Evolutionary conservation across 1,139 yeast genomes (phyloP).

Genomic region (Scheffersomyces stambukii): DNA sequence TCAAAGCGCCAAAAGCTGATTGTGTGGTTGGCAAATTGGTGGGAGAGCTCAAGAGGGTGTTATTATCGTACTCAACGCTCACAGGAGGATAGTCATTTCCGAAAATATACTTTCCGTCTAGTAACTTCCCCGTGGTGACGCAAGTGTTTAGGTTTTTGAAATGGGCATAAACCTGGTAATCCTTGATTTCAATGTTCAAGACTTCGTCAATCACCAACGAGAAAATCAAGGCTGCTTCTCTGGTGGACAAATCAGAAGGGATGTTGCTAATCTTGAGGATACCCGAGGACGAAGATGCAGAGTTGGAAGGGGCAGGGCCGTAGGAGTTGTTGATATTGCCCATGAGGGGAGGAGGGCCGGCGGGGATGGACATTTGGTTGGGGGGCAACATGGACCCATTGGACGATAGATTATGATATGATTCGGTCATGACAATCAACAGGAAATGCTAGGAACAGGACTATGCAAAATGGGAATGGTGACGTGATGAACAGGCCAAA

Average conservation of each 20-base stretch:
- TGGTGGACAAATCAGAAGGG: slow-evolving; percentile 66
- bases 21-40: slow-evolving; percentile 13
- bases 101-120: slow-evolving; percentile 63
- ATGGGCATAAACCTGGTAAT: slow-evolving; percentile 52
- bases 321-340: slow-evolving; percentile 1
- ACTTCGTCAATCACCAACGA: slow-evolving; percentile 76
- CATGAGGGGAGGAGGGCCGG: slow-evolving; percentile 1
- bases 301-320: slow-evolving; percentile 1
- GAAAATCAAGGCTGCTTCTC: slow-evolving; percentile 78
- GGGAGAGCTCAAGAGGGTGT: slow-evolving; percentile 17
- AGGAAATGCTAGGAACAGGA: too few species aligned
- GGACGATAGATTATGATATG: too few species aligned
- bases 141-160: slow-evolving; percentile 66
- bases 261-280: slow-evolving; percentile 22
- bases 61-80: slow-evolving; percentile 45
- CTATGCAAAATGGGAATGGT: too few species aligned
- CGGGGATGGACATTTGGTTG: slow-evolving; percentile 2
- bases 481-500: too few species aligned
- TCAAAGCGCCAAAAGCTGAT: slow-evolving; percentile 20
- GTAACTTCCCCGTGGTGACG: slow-evolving; percentile 61
- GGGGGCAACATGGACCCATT: too few species aligned
- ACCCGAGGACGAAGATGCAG: slow-evolving; percentile 8
- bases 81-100: slow-evolving; percentile 56
- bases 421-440: too few species aligned
- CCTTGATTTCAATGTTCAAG: slow-evolving; percentile 50